Evolutionary conservation across 1,284 basidiomycete species (phyloP), one percentile per base, ranked within the genome.

Genomic region (Ustanciosporium gigantosporum): DNA sequence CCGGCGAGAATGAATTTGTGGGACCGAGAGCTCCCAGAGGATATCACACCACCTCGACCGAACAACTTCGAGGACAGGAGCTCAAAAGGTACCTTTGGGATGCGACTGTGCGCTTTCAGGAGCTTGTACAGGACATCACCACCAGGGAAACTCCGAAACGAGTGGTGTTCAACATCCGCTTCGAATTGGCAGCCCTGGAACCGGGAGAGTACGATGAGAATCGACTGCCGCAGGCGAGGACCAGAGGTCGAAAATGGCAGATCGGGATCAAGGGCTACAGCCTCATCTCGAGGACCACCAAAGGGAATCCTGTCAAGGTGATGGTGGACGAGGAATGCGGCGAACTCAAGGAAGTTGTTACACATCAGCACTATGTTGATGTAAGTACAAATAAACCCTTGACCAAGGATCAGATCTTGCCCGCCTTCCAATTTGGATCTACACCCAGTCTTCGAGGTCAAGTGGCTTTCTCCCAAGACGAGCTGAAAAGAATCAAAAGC

Each of bases 191-290:
- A 1, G 46, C 56, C 2, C 44, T 64, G 27, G 41, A 70, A 15
- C 32, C 51, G 2, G n/a, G 17, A n/a, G 48, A 27, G 9, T 42
- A 48, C 2, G 31, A 31, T 0, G 46, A 37, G n/a, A 46, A 48
- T 11, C 35, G 42, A 24, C 48, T 66, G 9, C 58, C 66, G 8
- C 64, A 68, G 27, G 58, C 67, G 25, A 29, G 82, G 5, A 46
- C 42, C 3, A 45, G 52, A 8, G 48, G 59, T 11, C 43, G 88
- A 14, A 89, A 84, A 2, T 86, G 96, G 56, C 84, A 85, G 15
- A 93, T 98, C 56, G 90, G 91, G 3, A 83, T 97, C 39, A 91
- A 91, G 76, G 95, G 93, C 87, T 74, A 74, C 66, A 82, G 70
- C 50, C 51, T 64, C 29, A 36, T 71, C 5, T 48, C 41, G 6